Conservation (phyloP, 108 stramenopile genomes). For the Cyclotella baltica region DNA sequence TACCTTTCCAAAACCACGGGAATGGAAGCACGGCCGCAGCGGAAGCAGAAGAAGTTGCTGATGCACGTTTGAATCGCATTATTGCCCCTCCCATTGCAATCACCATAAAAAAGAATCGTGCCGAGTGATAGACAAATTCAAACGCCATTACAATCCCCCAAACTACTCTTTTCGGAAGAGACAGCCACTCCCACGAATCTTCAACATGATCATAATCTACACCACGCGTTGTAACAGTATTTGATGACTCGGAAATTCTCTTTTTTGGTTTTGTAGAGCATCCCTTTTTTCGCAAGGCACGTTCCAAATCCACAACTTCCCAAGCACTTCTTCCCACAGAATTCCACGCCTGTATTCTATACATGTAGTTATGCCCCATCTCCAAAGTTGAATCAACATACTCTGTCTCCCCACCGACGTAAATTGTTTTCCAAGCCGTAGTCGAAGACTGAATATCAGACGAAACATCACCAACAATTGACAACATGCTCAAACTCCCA, state of each 20-base stretch:
- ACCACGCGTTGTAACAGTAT: slow-evolving; percentile 1
- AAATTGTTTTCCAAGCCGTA: slow-evolving; percentile 51
- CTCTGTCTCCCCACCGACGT: slow-evolving; percentile 49
- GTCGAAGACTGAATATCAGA: background rate
- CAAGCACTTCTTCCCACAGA: slow-evolving; percentile 55
- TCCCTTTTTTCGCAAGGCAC: slow-evolving; percentile 34
- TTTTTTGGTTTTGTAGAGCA: slow-evolving; percentile 39
- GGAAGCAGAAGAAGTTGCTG: slow-evolving; percentile 43
- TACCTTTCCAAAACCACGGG: slow-evolving; percentile 48
- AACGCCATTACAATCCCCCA: slow-evolving; percentile 32
- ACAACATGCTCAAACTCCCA: background rate
- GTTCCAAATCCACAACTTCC: slow-evolving; percentile 50
- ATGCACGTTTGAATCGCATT: slow-evolving; percentile 51
- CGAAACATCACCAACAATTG: background rate
- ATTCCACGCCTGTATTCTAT: slow-evolving; percentile 64
- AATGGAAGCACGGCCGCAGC: slow-evolving; percentile 34
- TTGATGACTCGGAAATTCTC: background rate
- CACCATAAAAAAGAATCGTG: slow-evolving; percentile 34
- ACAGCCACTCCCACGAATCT: slow-evolving; percentile 26
- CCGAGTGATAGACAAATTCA: slow-evolving; percentile 31
- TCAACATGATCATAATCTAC: slow-evolving; percentile 5
- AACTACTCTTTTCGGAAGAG: slow-evolving; percentile 8
- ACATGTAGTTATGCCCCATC: slow-evolving; percentile 53
- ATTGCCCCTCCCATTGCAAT: slow-evolving; percentile 50
- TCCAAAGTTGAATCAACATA: slow-evolving; percentile 47